Conservation (phyloP, 2,329 filamentous ascomycete genomes). For the Xylariales sp. region DNA sequence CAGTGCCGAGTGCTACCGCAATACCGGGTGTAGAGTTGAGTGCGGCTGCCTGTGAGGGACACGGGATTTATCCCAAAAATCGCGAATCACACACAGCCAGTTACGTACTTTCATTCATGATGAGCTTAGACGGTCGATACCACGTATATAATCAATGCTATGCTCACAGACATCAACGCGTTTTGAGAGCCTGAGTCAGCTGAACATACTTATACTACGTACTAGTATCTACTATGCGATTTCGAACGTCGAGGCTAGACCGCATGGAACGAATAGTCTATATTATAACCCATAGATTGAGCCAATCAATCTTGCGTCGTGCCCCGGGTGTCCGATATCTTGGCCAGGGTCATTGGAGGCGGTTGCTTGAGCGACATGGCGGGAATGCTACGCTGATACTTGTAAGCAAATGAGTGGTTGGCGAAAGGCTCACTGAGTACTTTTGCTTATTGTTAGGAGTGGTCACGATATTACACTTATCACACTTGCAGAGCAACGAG, state of each 20-base stretch:
- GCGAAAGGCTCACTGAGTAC: neutral
- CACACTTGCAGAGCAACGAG: too few relatives aligned
- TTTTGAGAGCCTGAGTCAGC: slow-evolving; percentile 26
- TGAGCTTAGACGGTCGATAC: slow-evolving; percentile 2
- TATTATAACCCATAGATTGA: neutral
- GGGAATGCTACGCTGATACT: slow-evolving; percentile 31
- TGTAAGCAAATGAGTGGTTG: slow-evolving; percentile 31
- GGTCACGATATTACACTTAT: too few relatives aligned
- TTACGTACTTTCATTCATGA: neutral
- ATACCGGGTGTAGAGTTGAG: neutral
- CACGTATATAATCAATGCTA: slow-evolving; percentile 26
- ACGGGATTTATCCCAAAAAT: neutral
- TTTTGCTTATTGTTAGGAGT: slow-evolving; percentile 3
- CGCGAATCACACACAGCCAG: neutral
- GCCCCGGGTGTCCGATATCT: slow-evolving; percentile 1
- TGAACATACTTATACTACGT: neutral
- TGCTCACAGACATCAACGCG: neutral
- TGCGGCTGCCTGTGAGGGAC: neutral
- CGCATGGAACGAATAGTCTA: neutral
- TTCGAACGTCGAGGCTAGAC: slow-evolving; percentile 5
- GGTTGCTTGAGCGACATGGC: slow-evolving; percentile 27
- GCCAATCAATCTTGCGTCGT: slow-evolving; percentile 21
- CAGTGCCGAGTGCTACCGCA: slow-evolving; percentile 1
- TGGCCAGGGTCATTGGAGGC: neutral
- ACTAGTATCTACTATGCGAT: neutral